Conservation (phyloP, 139 green algal genomes). For the Picochlorum sp. region DNA sequence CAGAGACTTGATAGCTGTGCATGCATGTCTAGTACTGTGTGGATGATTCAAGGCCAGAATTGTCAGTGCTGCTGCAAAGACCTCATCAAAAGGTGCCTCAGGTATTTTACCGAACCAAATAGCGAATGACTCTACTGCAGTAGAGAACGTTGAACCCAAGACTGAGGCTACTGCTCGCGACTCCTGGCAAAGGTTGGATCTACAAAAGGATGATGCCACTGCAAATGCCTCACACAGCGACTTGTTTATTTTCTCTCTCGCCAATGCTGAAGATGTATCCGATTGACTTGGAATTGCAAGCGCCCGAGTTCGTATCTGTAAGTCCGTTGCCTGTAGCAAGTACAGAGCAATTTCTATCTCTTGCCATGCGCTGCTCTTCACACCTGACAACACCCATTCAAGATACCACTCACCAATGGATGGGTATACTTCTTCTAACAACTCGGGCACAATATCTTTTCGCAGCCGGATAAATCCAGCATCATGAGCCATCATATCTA, state of each 20-base stretch:
- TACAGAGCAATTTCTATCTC: slow-evolving; percentile 48
- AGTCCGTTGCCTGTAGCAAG: slow-evolving; percentile 25
- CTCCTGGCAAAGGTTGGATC: not conserved
- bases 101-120: slow-evolving; percentile 42
- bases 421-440: slow-evolving; percentile 26
- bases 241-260: not conserved
- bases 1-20: not conserved
- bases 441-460: slow-evolving; percentile 34
- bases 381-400: slow-evolving; percentile 11
- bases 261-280: not conserved
- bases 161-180: not conserved
- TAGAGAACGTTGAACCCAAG: slow-evolving; percentile 13
- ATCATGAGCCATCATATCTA: slow-evolving; percentile 37
- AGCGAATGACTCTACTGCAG: slow-evolving; percentile 40
- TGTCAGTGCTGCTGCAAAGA: slow-evolving; percentile 3
- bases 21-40: not conserved
- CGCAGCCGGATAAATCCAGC: slow-evolving; percentile 43
- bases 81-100: slow-evolving; percentile 11
- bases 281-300: not conserved
- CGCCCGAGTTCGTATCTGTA: slow-evolving; percentile 7
- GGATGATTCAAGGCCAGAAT: not conserved
- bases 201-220: not conserved
- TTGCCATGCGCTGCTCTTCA: slow-evolving; percentile 37
- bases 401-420: slow-evolving; percentile 40
- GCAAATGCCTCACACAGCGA: not conserved